Evolutionary conservation across 192 early-diverging fungal genomes (phyloP).

Genomic region (Coemansia sp.): DNA sequence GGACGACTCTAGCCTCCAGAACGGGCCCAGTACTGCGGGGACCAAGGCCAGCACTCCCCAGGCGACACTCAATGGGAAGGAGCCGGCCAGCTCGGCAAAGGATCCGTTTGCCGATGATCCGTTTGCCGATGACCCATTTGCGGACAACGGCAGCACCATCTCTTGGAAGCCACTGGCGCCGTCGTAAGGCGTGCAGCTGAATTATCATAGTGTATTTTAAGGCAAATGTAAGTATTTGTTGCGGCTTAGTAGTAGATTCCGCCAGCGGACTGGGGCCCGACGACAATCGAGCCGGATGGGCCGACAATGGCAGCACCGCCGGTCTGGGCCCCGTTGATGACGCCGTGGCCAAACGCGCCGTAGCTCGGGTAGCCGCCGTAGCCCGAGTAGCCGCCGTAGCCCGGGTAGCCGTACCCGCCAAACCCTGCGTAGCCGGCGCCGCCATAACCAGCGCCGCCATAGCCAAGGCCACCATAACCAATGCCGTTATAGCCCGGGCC

Average conservation of each 20-base stretch:
- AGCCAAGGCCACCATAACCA: slow-evolving; percentile 5
- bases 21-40: neutral
- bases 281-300: slow-evolving; percentile 42
- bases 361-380: slow-evolving; percentile 17
- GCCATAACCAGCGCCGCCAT: slow-evolving; percentile 15
- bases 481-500: slow-evolving; percentile 6
- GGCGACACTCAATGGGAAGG: neutral
- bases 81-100: neutral
- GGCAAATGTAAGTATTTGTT: neutral
- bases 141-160: neutral
- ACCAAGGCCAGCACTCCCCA: neutral
- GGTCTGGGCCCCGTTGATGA: slow-evolving; percentile 31
- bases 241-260: slow-evolving; percentile 19
- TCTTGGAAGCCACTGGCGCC: slow-evolving; percentile 35
- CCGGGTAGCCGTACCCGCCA: slow-evolving; percentile 9
- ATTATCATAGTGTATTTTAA: neutral
- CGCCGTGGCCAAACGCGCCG: slow-evolving; percentile 22
- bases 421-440: slow-evolving; percentile 11
- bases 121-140: slow-evolving; percentile 40
- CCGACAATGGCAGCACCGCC: slow-evolving; percentile 40
- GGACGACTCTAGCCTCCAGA: slow-evolving; percentile 3
- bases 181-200: neutral
- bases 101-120: slow-evolving; percentile 37
- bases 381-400: slow-evolving; percentile 10
- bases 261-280: slow-evolving; percentile 49